Evolutionary conservation across 225 moss, liverwort and hornwort species (phyloP), one percentile per base, ranked within the genome.

Genomic region (Physcomitrium patens): DNA sequence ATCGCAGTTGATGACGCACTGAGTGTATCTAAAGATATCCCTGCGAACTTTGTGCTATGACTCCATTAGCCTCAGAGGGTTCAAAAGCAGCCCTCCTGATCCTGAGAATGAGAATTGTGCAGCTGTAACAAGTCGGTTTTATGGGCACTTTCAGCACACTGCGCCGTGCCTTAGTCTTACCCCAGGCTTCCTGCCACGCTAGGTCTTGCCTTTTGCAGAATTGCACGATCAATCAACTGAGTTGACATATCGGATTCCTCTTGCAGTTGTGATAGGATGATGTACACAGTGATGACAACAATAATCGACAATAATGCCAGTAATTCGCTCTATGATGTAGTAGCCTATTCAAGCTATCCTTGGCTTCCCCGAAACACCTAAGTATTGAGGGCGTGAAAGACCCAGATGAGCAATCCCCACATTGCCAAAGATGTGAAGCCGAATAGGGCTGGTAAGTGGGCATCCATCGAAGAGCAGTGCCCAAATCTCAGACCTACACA

Each of bases 301-400:
- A 89, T 93, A n/a, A 93, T 87, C 27, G 86, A 88, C 20, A 93
- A 41, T 5, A 93, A 85, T 7, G 93, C 87, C 17, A 90, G 58
- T 8, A 81, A 80, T 58, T 89, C 89, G 60, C 93, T 90, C 89
- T 86, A 89, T 67, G 91, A 66, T 10, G 87, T 93, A n/a, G 80
- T 79, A 62, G 90, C 85, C 59, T 74, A 70, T 12, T 83, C 79
- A 8, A 90, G 91, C 70, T 90, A 56, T 23, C 59, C 76, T 44
- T 81, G 77, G 19, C 84, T 74, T 51, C 88, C 85, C 7, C 85
- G 85, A 3, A 89, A 77, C 46, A 87, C 45, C 80, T 93, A 87
- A 47, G 71, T 73, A 58, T 91, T 84, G 60, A 93, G 89, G 8
- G 68, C 82, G 59, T 78, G 85, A 17, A 93, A 67, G 46, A 89